phyloP scores from a whole-genome alignment of 1,139 yeast genomes.

The Torulaspora globosa region DNA sequence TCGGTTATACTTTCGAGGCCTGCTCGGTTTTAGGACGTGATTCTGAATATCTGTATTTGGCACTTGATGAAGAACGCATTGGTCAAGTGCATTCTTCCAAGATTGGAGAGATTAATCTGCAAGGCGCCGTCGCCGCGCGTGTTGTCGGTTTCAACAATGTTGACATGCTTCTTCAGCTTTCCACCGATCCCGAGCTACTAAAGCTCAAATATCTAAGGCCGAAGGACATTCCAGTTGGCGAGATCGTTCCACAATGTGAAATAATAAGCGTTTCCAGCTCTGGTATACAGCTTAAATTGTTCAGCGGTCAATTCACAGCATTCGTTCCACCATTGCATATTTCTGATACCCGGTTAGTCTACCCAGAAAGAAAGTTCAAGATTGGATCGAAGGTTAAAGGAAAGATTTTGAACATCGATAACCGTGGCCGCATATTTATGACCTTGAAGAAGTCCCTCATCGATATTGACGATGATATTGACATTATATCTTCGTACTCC shows the following conservation, averaged over 20 bases:
- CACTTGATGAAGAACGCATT: conserved; percentile 51
- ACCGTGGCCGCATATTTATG: conserved; percentile 47
- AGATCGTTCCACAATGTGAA: conserved; percentile 51
- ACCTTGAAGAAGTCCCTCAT: conserved; percentile 84
- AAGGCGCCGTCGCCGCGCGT: conserved; percentile 55
- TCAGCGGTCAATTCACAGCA: conserved; percentile 62
- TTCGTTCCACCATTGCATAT: conserved; percentile 71
- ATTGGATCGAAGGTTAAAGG: conserved; percentile 76
- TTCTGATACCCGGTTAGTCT: conserved; percentile 76
- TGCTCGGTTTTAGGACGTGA: conserved; percentile 59
- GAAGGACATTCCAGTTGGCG: conserved; percentile 75
- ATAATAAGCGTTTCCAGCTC: conserved; percentile 61
- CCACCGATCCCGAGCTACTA: conserved; percentile 63
- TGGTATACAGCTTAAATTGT: conserved; percentile 65
- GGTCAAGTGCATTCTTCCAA: conserved; percentile 78
- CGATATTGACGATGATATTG: conserved; percentile 57
- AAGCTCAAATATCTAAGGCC: conserved; percentile 61
- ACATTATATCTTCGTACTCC: conserved; percentile 42
- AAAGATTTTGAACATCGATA: conserved; percentile 49
- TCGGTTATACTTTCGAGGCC: conserved; percentile 69
- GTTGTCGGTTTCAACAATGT: conserved; percentile 63
- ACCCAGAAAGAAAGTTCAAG: conserved; percentile 90
- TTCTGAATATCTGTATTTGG: conserved; percentile 51
- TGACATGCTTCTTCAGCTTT: conserved; percentile 64
- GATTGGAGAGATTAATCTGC: conserved; percentile 47